Base-by-base conservation (phyloP, 2,329 filamentous ascomycete genomes). In the Talaromyces sp. region DNA sequence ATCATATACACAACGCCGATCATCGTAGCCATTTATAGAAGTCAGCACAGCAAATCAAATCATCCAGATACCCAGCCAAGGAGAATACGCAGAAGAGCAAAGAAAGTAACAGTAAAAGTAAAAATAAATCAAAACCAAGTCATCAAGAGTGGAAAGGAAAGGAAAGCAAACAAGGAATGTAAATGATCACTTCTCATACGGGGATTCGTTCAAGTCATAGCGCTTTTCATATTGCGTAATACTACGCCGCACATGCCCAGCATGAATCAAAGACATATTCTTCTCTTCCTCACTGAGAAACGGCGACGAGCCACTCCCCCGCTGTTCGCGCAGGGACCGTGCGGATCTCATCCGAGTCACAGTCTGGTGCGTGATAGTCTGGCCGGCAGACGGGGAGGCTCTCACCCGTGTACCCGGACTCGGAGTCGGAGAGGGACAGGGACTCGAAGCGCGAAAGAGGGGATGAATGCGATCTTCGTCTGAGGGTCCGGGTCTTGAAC, bases 391-490 rank as follows among this genome's bases (percentile, higher is more conserved):
- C 2, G 82, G 81, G 2, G 80, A 81, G 10, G 81, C 83, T 16
- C 77, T 75, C 41, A 86, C 79, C 51, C 78, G 77, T 0, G 82
- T 86, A 0, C 79, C 80, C 0, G 77, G 77, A 0, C 78, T 80
- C 2, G 77, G 67, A 1, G 77, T 74, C 10, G 81, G 78, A 2
- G 81, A 78, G 16, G 82, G 81, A 1, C 73, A 74, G 9, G 80
- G 80, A 54, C 77, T 82, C 56, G 78, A 78, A 3, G 75, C 75
- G 37, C 82, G 76, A 67, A 85, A 85, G 3, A 85, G 71, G 11
- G 82, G 82, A 60, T 85, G 82, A 47, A 85, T 84, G 52, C 83
- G 75, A 10, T 76, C 74, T 61, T 83, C 80, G 53, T 75, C 75
- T 13, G 62, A 52, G 3, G 62, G 49, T 17, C 54, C 58, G 29